Conservation (phyloP, 441 rosid species). For the Macaranga tanarius region DNA sequence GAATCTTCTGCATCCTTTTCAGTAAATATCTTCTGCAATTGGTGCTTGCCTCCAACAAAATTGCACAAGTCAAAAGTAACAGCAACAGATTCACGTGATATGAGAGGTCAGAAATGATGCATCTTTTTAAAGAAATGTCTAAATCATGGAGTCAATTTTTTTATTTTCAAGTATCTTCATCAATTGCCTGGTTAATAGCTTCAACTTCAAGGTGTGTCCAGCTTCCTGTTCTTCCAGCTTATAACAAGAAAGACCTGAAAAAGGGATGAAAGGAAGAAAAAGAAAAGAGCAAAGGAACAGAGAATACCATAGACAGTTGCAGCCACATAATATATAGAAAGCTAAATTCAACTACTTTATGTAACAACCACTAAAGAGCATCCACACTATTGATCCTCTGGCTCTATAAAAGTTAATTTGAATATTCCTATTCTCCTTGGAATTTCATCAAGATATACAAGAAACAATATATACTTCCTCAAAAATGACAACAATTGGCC, state of each 20-base stretch:
- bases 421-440: slow-evolving; percentile 41
- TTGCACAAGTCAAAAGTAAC: background rate
- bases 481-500: slow-evolving; percentile 39
- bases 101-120: background rate
- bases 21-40: slow-evolving; percentile 20
- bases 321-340: slow-evolving; percentile 19
- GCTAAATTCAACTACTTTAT: slow-evolving; percentile 33
- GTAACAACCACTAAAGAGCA: slow-evolving; percentile 30
- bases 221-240: slow-evolving; percentile 7
- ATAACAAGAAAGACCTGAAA: slow-evolving; percentile 25
- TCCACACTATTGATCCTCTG: slow-evolving; percentile 31
- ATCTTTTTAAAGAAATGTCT: background rate
- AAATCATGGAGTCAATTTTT: slow-evolving; percentile 3
- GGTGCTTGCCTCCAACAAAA: slow-evolving; percentile 19
- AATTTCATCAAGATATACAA: slow-evolving; percentile 43
- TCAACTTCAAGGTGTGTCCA: slow-evolving; percentile 11
- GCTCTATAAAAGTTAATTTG: slow-evolving; percentile 28
- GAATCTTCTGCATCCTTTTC: slow-evolving; percentile 30
- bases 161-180: slow-evolving; percentile 5
- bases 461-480: slow-evolving; percentile 44
- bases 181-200: slow-evolving; percentile 5
- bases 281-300: background rate
- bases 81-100: slow-evolving; percentile 10
- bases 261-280: background rate
- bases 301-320: slow-evolving; percentile 8